Evolutionary conservation across 441 rosid species (phyloP).

Genomic region (Populus tomentosa): DNA sequence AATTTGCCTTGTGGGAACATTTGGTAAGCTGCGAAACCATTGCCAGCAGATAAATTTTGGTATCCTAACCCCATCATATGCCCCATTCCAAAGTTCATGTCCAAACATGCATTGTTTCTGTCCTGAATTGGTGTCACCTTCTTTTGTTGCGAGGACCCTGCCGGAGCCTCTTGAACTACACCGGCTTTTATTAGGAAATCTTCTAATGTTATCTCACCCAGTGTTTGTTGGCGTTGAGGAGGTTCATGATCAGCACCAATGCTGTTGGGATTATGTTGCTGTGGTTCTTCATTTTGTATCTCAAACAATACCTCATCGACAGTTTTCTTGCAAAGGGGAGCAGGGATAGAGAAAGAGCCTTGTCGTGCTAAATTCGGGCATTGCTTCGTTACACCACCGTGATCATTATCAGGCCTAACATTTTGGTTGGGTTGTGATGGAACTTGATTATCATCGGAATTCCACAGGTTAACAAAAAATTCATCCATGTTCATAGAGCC

Average conservation of each 20-base stretch:
- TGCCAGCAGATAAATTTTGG: constrained; percentile 18
- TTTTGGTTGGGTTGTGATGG: constrained; percentile 22
- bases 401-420: constrained; percentile 32
- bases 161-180: constrained; percentile 59
- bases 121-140: constrained; percentile 11
- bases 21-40: constrained; percentile 34
- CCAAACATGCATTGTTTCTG: constrained; percentile 22
- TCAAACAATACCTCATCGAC: constrained; percentile 81
- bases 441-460: constrained; percentile 34
- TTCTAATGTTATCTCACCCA: constrained; percentile 91
- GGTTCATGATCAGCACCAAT: constrained; percentile 19
- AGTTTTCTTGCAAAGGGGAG: constrained; percentile 64
- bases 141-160: constrained; percentile 14
- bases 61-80: constrained; percentile 26
- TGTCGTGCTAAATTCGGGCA: constrained; percentile 37
- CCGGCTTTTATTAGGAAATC: constrained; percentile 92
- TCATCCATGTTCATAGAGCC: constrained; percentile 82
- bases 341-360: constrained; percentile 64
- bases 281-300: constrained; percentile 50
- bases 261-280: constrained; percentile 21
- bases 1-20: constrained; percentile 23
- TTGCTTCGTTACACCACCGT: constrained; percentile 5
- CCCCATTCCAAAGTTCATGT: constrained; percentile 30
- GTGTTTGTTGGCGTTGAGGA: constrained; percentile 56
- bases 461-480: constrained; percentile 63